Conservation (phyloP, 2,329 filamentous ascomycete species). For the Fusarium udum region DNA sequence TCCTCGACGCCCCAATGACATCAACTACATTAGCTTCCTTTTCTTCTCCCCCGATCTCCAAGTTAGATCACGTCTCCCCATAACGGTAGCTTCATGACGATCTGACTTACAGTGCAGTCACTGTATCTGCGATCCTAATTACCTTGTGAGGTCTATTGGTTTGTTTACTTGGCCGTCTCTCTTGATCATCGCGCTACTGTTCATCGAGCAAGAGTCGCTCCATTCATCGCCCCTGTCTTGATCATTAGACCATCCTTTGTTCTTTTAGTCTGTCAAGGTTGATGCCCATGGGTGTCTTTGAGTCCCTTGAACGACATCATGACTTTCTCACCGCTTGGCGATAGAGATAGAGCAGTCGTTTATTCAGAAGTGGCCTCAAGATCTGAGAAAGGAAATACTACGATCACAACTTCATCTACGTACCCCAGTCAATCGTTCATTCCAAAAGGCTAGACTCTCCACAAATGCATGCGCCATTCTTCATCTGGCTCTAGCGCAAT, state of each 20-base stretch:
- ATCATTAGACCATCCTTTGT: slow-evolving; percentile 23
- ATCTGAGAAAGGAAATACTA: background rate
- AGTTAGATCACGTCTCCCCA: background rate
- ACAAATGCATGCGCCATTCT: slow-evolving; percentile 15
- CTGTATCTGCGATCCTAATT: background rate
- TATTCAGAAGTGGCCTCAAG: background rate
- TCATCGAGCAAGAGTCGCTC: slow-evolving; percentile 8
- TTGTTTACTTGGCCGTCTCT: slow-evolving; percentile 15
- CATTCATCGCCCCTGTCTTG: slow-evolving; percentile 5
- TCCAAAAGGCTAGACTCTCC: slow-evolving; percentile 18
- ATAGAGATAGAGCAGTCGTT: background rate
- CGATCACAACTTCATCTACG: background rate
- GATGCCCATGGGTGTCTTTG: background rate
- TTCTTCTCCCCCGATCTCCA: slow-evolving; percentile 10
- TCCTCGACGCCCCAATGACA: slow-evolving; percentile 34
- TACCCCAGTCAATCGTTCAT: slow-evolving; percentile 10
- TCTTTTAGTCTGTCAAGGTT: slow-evolving; percentile 1
- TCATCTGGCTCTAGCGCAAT: slow-evolving; percentile 26
- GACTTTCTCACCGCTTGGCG: slow-evolving; percentile 7
- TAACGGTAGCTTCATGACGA: slow-evolving; percentile 17
- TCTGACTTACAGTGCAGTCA: background rate
- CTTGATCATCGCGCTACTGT: background rate
- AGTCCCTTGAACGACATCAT: slow-evolving; percentile 28
- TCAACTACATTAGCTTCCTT: slow-evolving; percentile 14
- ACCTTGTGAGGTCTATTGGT: background rate